Percentiles rank a stretch among this genome's conserved stretches.
Evolutionary conservation across 2,329 filamentous ascomycete species (phyloP).

Genomic region (Magnaporthiopsis poae): DNA sequence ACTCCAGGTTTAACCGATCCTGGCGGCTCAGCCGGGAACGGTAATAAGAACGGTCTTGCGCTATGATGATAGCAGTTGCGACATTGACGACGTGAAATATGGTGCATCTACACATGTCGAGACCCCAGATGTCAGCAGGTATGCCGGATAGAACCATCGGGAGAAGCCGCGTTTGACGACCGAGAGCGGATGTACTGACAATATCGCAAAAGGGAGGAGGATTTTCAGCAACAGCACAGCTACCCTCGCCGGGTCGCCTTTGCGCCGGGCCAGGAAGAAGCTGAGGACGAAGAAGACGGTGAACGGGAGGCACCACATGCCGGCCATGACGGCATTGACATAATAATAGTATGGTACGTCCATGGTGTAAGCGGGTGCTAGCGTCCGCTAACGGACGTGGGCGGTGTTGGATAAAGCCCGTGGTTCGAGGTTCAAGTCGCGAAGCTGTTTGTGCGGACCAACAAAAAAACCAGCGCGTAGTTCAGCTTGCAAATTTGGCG

Average conservation of each 20-base stretch:
- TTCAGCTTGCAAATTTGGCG: no score
- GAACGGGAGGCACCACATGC: slow-evolving; percentile 14
- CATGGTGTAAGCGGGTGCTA: not conserved
- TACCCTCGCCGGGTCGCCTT: slow-evolving; percentile 3
- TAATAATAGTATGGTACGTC: not conserved
- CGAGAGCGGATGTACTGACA: not conserved
- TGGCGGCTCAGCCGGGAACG: no score
- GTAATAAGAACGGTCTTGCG: not conserved
- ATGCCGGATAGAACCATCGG: not conserved
- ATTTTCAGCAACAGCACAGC: not conserved
- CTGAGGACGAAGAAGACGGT: slow-evolving; percentile 15
- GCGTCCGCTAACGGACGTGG: not conserved
- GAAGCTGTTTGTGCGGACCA: not conserved
- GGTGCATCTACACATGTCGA: not conserved
- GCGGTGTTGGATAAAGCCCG: not conserved
- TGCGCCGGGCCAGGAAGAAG: slow-evolving; percentile 13
- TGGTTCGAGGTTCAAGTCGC: not conserved
- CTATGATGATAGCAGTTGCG: not conserved
- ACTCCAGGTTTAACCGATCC: not conserved
- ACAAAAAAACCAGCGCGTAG: not conserved
- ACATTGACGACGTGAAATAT: not conserved
- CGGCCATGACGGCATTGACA: slow-evolving; percentile 5
- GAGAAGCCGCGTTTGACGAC: no score
- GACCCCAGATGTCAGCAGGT: not conserved
- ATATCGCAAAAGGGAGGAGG: not conserved